Conservation (phyloP, 73 alveolate species). For the Symbiodinium natans region DNA sequence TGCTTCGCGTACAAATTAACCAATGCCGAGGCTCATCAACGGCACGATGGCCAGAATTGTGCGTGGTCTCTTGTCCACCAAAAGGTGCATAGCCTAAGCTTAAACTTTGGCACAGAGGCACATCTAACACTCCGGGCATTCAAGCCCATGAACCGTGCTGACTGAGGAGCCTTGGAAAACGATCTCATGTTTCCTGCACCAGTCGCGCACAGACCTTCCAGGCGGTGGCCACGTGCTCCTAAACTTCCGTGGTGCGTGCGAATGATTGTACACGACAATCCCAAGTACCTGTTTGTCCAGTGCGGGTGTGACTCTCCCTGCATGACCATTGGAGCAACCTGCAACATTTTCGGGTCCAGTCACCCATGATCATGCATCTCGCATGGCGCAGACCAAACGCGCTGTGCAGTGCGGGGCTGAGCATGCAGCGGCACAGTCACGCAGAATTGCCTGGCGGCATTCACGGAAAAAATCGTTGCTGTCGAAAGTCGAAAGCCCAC, state of each 20-base stretch:
- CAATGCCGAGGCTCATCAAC: constrained; percentile 28
- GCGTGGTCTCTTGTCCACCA: constrained; percentile 29
- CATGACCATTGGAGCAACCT: constrained; percentile 60
- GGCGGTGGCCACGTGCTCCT: not conserved
- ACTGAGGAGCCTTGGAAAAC: constrained; percentile 82
- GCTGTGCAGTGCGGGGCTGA: too few species aligned
- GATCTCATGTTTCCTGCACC: constrained; percentile 71
- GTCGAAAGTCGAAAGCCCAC: too few species aligned
- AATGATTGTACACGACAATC: too few species aligned
- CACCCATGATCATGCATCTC: too few species aligned
- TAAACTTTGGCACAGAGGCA: too few species aligned
- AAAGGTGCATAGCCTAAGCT: constrained; percentile 69
- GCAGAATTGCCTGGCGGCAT: constrained; percentile 6
- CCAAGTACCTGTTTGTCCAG: constrained; percentile 32
- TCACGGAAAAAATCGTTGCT: too few species aligned
- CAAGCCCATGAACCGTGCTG: too few species aligned
- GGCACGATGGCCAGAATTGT: constrained; percentile 27
- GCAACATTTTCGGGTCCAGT: too few species aligned
- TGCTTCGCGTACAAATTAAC: too few species aligned
- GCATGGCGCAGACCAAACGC: too few species aligned
- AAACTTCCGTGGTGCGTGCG: too few species aligned
- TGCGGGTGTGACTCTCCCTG: constrained; percentile 81
- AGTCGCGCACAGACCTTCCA: constrained; percentile 33
- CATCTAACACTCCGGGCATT: too few species aligned
- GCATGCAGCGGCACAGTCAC: not conserved